Conservation (phyloP, 306 rosid species). For the Prinsepia uniflora region DNA sequence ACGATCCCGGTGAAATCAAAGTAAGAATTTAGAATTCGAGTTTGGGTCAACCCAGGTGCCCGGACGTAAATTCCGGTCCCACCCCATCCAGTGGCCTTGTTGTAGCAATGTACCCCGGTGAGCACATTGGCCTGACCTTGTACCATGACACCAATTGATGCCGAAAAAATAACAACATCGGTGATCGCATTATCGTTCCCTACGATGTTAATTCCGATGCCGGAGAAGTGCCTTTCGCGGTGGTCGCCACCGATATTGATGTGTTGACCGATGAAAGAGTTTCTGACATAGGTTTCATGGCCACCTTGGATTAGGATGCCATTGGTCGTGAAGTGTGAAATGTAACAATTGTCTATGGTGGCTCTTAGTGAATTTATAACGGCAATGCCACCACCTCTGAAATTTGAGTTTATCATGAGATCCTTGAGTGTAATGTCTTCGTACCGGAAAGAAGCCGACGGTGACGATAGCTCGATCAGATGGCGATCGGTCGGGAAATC, state of each 20-base stretch:
- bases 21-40: slow-evolving; percentile 33
- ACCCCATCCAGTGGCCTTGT: slow-evolving; percentile 37
- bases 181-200: slow-evolving; percentile 39
- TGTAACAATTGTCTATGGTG: slow-evolving; percentile 41
- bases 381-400: slow-evolving; percentile 44
- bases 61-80: slow-evolving; percentile 34
- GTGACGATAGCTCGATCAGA: slow-evolving; percentile 33
- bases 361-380: slow-evolving; percentile 31
- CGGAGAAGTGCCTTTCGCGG: slow-evolving; percentile 34
- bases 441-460: slow-evolving; percentile 9
- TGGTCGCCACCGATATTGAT: slow-evolving; percentile 32
- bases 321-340: slow-evolving; percentile 33
- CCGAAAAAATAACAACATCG: slow-evolving; percentile 39
- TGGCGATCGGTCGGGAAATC: slow-evolving; percentile 31
- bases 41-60: slow-evolving; percentile 41
- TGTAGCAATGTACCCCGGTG: slow-evolving; percentile 41
- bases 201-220: slow-evolving; percentile 32
- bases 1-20: slow-evolving; percentile 41
- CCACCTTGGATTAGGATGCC: slow-evolving; percentile 33
- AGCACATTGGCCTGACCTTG: slow-evolving; percentile 39
- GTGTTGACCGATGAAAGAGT: slow-evolving; percentile 42
- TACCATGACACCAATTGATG: slow-evolving; percentile 35
- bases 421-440: slow-evolving; percentile 43
- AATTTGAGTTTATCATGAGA: slow-evolving; percentile 38
- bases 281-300: slow-evolving; percentile 37